Base-by-base conservation (phyloP, 257 asterid species). In the Linaria vulgaris region DNA sequence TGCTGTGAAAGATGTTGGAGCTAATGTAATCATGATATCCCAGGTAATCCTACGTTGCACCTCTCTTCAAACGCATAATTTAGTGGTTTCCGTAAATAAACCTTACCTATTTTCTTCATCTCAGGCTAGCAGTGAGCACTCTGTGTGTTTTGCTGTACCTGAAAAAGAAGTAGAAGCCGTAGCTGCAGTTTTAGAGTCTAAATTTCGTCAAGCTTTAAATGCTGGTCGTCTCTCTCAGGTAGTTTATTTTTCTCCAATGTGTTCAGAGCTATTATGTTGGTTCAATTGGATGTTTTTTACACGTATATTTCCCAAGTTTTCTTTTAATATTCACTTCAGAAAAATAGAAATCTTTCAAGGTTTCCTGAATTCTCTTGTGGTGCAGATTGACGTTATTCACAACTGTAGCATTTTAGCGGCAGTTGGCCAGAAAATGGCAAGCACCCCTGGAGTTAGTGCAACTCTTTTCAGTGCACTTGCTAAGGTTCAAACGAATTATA, bases 181-280 rank as follows among this genome's bases (percentile, higher is more conserved):
- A 62, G 95, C 96, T 60, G 73, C 78, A 62, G 96, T 91, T 59
- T 79, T 94, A 72, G 87, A 90, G 76, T 68, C 96, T 66, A 87
- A 92, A 70, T 94, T 94, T 67, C 85, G 86, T 48, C 86, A 84
- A 83, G 99, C 99, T 38, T 75, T 94, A 77, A 78, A 80, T 81
- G 96, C 97, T 56, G 99, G 99, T 46, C 96, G 97, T 45, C 96
- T 94, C 78, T 94, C 97, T 80, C 97, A 94, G 96, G 97, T 94
- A 58, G 58, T 50, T 58, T 43, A 11, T 11, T 73, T 52, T 72
- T 53, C 49, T 30, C 45, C n/a, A 20, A 45, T n/a, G 14, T 47
- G 22, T 38, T 54, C 17, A 62, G 72, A 47, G 20, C 53, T 59
- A 17, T 38, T 44, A 44, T 9, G n/a, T 49, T 2, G 17, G 41